phyloP scores from a whole-genome alignment of 371 early-diverging fungal species.

The Umbelopsis sp. region DNA sequence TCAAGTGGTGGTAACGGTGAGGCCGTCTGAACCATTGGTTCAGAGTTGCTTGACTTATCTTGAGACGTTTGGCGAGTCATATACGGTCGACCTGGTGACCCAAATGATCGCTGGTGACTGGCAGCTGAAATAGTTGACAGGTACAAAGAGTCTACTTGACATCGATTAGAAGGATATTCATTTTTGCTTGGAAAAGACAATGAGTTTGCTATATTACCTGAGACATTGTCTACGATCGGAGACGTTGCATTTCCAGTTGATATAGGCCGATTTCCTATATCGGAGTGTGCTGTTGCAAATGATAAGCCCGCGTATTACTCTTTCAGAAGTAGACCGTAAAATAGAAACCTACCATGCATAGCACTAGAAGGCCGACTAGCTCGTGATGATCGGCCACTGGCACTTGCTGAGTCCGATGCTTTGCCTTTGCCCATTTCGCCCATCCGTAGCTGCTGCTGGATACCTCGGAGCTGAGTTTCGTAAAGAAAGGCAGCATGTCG shows the following conservation, averaged over 20 bases:
- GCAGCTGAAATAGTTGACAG: conserved; percentile 2
- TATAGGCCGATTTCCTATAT: conserved; percentile 20
- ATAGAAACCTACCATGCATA: background rate
- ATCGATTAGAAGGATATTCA: background rate
- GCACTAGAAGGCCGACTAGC: conserved; percentile 12
- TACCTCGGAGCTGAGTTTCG: conserved; percentile 65
- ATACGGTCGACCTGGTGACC: background rate
- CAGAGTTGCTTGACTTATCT: background rate
- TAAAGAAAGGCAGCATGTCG: conserved; percentile 64
- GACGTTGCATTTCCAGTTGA: conserved; percentile 6
- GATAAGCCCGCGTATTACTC: background rate
- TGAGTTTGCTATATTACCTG: background rate
- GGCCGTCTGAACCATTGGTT: background rate
- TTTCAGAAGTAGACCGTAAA: background rate
- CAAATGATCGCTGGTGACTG: background rate
- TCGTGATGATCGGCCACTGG: conserved; percentile 18
- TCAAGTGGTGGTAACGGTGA: background rate
- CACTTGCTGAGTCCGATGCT: conserved; percentile 22
- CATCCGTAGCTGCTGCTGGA: conserved; percentile 56
- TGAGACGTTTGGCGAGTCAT: background rate
- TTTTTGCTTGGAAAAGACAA: background rate
- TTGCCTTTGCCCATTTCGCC: conserved; percentile 34
- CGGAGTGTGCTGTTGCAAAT: conserved; percentile 16
- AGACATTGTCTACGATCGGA: background rate
- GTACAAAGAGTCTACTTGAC: background rate